These are phyloP conservation scores for Dictyostelium discoideum DNA, from an alignment of 78 protist genomes.

Conservation along the genomic window DNA sequence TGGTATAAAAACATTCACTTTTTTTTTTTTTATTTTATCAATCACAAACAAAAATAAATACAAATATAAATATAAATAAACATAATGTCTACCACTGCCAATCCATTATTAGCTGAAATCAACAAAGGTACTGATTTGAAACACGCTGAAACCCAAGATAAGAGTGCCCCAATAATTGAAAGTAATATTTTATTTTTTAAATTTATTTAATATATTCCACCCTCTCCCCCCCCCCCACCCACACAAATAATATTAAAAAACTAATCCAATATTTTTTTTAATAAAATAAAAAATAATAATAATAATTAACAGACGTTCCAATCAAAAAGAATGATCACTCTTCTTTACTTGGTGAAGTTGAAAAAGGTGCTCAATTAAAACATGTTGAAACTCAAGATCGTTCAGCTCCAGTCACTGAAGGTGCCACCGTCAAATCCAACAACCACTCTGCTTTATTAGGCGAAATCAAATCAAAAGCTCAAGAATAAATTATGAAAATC, in stretches of 20 bases:
- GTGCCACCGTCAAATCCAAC: background rate
- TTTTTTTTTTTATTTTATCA: too few species aligned
- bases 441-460: background rate
- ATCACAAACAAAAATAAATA: background rate
- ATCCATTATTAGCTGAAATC: background rate
- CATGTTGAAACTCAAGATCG: background rate
- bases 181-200: too few species aligned
- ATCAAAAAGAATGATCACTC: background rate
- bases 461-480: background rate
- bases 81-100: background rate
- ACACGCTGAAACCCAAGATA: background rate
- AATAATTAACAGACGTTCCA: background rate
- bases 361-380: background rate
- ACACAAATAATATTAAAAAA: too few species aligned
- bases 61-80: too few species aligned
- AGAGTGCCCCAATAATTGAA: background rate
- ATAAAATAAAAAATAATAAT: too few species aligned
- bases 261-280: too few species aligned
- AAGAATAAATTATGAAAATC: background rate
- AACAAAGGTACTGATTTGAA: background rate
- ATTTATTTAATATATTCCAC: too few species aligned
- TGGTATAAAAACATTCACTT: background rate
- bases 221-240: too few species aligned
- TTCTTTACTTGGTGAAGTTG: background rate
- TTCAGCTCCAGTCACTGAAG: slow-evolving; percentile 18